phyloP scores from a whole-genome alignment of 371 early-diverging fungal genomes.

The Gilbertella persicaria region DNA sequence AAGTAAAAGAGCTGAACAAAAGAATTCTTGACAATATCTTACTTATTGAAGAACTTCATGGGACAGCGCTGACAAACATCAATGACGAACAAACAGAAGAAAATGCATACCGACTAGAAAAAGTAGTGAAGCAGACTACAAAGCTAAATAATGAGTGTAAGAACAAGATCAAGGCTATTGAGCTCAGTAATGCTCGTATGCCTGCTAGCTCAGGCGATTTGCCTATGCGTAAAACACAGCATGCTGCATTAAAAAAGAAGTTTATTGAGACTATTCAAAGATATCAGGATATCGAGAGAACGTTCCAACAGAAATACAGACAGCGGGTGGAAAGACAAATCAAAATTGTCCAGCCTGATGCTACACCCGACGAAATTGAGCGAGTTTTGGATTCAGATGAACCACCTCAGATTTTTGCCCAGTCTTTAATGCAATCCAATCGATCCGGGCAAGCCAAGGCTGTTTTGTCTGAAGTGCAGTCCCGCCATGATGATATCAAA shows the following conservation, averaged over 20 bases:
- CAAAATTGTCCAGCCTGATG: constrained; percentile 81
- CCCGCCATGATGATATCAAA: constrained; percentile 83
- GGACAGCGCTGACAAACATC: constrained; percentile 67
- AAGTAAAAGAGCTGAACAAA: constrained; percentile 68
- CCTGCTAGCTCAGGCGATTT: constrained; percentile 58
- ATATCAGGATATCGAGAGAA: constrained; percentile 77
- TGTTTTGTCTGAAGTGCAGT: constrained; percentile 81
- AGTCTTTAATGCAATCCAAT: constrained; percentile 52
- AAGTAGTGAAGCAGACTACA: constrained; percentile 65
- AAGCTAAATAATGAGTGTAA: constrained; percentile 64
- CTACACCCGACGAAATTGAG: constrained; percentile 74
- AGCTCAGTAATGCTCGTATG: constrained; percentile 53
- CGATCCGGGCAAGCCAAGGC: constrained; percentile 77
- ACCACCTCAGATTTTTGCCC: constrained; percentile 77
- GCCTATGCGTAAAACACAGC: constrained; percentile 68
- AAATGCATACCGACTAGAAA: constrained; percentile 67
- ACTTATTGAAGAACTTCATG: constrained; percentile 70
- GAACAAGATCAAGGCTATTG: constrained; percentile 66
- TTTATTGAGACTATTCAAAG: constrained; percentile 80
- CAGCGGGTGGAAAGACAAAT: constrained; percentile 81
- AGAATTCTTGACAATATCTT: constrained; percentile 64
- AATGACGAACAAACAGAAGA: constrained; percentile 68
- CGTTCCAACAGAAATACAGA: constrained; percentile 79
- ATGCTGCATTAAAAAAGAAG: constrained; percentile 62
- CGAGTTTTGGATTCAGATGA: constrained; percentile 70